Conservation (phyloP, 1,284 basidiomycete genomes). For the Malassezia nana region DNA sequence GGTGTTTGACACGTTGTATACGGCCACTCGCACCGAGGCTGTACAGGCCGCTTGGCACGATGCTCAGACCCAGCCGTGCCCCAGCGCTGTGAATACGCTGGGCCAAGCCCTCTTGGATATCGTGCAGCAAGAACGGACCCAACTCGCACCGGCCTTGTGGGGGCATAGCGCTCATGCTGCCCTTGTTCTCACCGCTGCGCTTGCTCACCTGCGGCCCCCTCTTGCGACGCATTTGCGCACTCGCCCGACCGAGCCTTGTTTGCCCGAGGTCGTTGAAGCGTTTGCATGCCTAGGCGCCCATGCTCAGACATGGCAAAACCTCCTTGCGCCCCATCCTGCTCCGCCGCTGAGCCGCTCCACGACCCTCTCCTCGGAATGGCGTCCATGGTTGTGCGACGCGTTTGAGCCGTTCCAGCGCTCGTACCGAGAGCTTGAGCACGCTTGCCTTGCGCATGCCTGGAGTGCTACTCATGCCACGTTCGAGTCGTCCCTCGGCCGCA, state of each 20-base stretch:
- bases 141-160: slow-evolving; percentile 1
- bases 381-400: not conserved
- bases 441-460: not conserved
- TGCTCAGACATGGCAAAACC: not conserved
- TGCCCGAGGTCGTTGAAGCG: slow-evolving; percentile 11
- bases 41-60: not conserved
- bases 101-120: not conserved
- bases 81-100: not conserved
- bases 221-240: not conserved
- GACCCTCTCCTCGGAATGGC: slow-evolving; percentile 1
- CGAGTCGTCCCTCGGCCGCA: slow-evolving; percentile 9
- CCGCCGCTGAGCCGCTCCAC: not conserved
- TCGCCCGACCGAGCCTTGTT: not conserved
- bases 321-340: not conserved
- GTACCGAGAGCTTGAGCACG: slow-evolving; percentile 2
- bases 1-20: slow-evolving; percentile 2
- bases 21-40: not conserved
- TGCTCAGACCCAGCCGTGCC: not conserved
- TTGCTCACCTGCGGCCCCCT: not conserved
- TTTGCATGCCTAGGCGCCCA: not conserved
- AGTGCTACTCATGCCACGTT: not conserved
- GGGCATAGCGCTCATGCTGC: not conserved
- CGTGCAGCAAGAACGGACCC: not conserved
- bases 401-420: slow-evolving; percentile 1
- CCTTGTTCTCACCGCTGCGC: not conserved